Evolutionary conservation across 345 rosid species (phyloP), one percentile per base, ranked within the genome.

Genomic region (Combretum micranthum): DNA sequence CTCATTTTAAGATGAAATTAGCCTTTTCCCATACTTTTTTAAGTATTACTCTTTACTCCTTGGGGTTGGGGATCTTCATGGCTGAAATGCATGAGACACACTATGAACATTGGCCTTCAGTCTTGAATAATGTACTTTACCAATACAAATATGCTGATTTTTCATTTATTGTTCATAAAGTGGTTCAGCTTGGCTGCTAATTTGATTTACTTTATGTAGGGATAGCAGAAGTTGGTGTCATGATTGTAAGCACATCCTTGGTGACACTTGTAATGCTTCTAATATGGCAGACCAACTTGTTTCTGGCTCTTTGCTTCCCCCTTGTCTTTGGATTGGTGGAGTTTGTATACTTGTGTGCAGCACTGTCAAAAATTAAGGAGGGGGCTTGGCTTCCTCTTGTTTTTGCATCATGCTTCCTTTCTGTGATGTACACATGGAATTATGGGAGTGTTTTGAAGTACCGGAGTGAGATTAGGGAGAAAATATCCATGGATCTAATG

Each of bases 301-400:
- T 78, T 56, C 77, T 88, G n/a, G 96, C 87, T 12, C 48, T 93
- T 17, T 81, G 82, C 69, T 93, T 93, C 66, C 96, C 84, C n/a
- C 80, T 93, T 3, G 50, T 93, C 26, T 89, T 93, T n/a, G 99
- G 97, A 50, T 75, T 83, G 0, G 73, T 86, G 4, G 99, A 93
- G 74, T 80, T 88, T 57, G n/a, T 77, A 23, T 93, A 93, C 76
- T 49, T 88, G 65, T 86, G 84, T 47, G 89, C 97, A 0, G 94
- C n/a, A n/a, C 79, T 89, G 19, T 70, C 97, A 2, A 89, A 89
- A 71, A 62, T 93, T 55, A 20, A 20, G 50, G 81, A 93, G 47
- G 99, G 99, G 3, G 97, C 94, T 55, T 93, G 99, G 99, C 86
- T 93, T 56, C 99, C 99, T 0, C 84, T 89, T 0, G 99, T 59